A percentile compares a stretch with the other conserved stretches of the same genome.
Conservation (phyloP, 306 rosid genomes). For the Vicia faba region DNA sequence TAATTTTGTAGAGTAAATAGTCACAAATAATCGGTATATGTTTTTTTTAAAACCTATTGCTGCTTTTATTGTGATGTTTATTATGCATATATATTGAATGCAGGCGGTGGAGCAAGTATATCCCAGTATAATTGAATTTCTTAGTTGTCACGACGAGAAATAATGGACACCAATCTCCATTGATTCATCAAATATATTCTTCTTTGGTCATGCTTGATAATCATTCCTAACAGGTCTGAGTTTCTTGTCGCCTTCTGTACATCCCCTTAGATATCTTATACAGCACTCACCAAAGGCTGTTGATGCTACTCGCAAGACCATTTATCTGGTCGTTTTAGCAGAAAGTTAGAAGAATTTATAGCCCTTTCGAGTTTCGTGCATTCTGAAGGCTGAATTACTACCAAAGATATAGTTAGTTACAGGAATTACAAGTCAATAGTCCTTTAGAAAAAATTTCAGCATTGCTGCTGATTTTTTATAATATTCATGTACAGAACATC, state of each 20-base stretch:
- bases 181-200: constrained; percentile 28
- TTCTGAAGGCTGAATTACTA: constrained; percentile 16
- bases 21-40: constrained; percentile 13
- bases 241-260: constrained; percentile 22
- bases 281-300: constrained; percentile 8
- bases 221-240: constrained; percentile 37
- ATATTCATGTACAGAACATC: constrained; percentile 34
- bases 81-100: constrained; percentile 22
- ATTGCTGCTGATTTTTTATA: constrained; percentile 24
- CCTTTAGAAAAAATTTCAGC: constrained; percentile 25
- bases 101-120: constrained; percentile 91
- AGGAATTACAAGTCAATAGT: constrained; percentile 23
- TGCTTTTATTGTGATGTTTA: constrained; percentile 39
- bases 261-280: constrained; percentile 4
- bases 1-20: constrained; percentile 1
- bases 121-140: constrained; percentile 81
- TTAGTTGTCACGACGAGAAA: constrained; percentile 55
- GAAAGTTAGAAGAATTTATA: constrained; percentile 32
- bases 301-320: constrained; percentile 28
- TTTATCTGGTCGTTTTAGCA: constrained; percentile 9
- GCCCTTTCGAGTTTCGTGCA: constrained; percentile 34
- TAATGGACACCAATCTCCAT: constrained; percentile 41
- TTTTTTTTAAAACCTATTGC: constrained; percentile 14
- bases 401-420: constrained; percentile 30
- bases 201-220: constrained; percentile 33